Percentiles rank a stretch among this genome's conserved stretches.
Evolutionary conservation across 176 grass and related monocot genomes (phyloP).

Genomic region (Hsuehochloa calcarea): DNA sequence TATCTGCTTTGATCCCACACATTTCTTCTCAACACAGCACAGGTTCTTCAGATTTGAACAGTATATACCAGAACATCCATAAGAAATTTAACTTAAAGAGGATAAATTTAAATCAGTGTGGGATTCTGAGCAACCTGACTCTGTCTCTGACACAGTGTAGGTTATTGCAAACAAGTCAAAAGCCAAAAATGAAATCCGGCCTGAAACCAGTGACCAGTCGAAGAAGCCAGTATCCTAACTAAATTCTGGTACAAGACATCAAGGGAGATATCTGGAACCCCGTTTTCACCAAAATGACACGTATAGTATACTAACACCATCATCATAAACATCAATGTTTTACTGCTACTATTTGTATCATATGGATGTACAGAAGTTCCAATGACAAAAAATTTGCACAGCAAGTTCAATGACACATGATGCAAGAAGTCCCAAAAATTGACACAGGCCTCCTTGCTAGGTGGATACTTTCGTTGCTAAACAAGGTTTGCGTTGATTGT

Average conservation of each 20-base stretch:
- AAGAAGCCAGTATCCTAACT: not conserved
- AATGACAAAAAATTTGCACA: not conserved
- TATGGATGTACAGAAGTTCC: not conserved
- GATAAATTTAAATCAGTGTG: not conserved
- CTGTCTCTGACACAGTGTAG: not conserved
- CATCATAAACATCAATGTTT: not conserved
- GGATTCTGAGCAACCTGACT: not conserved
- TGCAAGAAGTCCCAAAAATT: not conserved
- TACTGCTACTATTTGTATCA: not conserved
- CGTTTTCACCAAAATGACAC: not conserved
- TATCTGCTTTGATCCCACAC: constrained; percentile 4
- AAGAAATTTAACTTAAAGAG: not conserved
- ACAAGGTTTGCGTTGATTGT: not conserved
- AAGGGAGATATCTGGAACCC: not conserved
- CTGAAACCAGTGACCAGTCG: not conserved
- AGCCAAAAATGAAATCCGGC: not conserved
- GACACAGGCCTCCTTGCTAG: not conserved
- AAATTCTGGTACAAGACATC: not conserved
- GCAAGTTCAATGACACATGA: not conserved
- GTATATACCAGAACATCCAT: not conserved
- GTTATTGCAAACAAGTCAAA: not conserved
- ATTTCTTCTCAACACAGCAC: not conserved
- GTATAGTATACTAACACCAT: not conserved
- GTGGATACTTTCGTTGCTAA: not conserved
- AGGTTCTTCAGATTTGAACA: not conserved